These are phyloP conservation scores for Citrullus colocynthis DNA, from an alignment of 306 rosid species.

Conservation along the genomic window DNA sequence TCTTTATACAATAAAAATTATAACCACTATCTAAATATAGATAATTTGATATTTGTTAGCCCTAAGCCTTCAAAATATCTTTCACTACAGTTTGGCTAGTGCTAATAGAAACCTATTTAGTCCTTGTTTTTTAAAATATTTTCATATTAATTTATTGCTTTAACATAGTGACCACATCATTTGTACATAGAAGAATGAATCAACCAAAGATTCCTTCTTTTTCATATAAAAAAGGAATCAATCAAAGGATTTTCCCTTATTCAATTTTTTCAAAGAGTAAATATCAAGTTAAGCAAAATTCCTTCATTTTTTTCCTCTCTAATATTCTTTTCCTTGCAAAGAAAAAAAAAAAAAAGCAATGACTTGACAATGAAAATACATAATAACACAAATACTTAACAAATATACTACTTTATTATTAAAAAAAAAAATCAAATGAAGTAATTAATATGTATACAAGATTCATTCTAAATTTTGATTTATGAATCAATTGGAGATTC, in stretches of 20 bases:
- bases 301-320: neutral
- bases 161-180: neutral
- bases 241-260: neutral
- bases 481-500: too few relatives aligned
- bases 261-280: neutral
- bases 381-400: neutral
- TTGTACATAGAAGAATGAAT: neutral
- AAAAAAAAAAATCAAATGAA: too few relatives aligned
- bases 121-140: neutral
- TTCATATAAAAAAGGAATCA: neutral
- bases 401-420: neutral
- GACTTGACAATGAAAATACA: neutral
- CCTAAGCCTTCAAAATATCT: too few relatives aligned
- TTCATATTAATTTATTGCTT: neutral
- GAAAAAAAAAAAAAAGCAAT: neutral
- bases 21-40: too few relatives aligned
- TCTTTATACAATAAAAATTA: too few relatives aligned
- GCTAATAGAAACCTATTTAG: neutral
- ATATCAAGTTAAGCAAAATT: neutral
- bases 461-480: too few relatives aligned
- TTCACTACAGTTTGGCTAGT: too few relatives aligned
- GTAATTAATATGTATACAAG: too few relatives aligned
- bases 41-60: too few relatives aligned
- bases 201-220: neutral
- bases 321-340: neutral